Evolutionary conservation across 768 basidiomycete genomes (phyloP), one percentile per base, ranked within the genome.

Genomic region (Trametes elegans): DNA sequence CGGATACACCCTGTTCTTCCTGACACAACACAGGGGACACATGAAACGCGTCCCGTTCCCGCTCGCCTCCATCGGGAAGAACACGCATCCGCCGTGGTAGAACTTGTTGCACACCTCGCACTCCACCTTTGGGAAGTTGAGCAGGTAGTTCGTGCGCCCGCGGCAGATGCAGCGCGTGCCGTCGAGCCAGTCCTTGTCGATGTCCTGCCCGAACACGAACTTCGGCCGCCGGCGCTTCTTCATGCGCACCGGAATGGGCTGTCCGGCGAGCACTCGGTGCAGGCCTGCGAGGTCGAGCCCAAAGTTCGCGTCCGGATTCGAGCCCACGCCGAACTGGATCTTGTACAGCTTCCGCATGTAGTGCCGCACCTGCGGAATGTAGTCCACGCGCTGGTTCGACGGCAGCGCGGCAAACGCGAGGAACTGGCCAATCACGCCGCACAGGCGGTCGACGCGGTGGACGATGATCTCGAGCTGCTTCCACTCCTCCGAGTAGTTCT

Each of bases 331-430:
- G 65, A 93, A 92, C 70, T 92, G 90, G 48, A 93, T 88, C 73
- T 85, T 87, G 76, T 85, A 93, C 14, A 93, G 73, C 72, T 93
- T 93, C 61, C 90, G 85, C 89, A 93, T 91, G 68, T 87, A 93
- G 68, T 93, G 91, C 28, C 90, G 83, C 11, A 92, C 89, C 68
- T 91, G 90, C 14, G 85, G 80, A 35, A 93, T 84, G 62, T 85
- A 87, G 51, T 89, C 87, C 3, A 77, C 73, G n/a, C 83, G 81
- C 65, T 90, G 90, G 56, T 91, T 87, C 31, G 77, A 77, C 28
- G 81, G 76, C 62, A 83, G 80, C 1, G 84, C 82, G 13, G 86
- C 87, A 62, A 80, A 90, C 3, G 85, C 77, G 50, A 92, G 70
- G 71, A 93, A 93, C 67, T 88, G 87, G 7, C 90, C 90, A 57